Base-by-base conservation (phyloP, 2,329 filamentous ascomycete species). In the Botrytis medusae region DNA sequence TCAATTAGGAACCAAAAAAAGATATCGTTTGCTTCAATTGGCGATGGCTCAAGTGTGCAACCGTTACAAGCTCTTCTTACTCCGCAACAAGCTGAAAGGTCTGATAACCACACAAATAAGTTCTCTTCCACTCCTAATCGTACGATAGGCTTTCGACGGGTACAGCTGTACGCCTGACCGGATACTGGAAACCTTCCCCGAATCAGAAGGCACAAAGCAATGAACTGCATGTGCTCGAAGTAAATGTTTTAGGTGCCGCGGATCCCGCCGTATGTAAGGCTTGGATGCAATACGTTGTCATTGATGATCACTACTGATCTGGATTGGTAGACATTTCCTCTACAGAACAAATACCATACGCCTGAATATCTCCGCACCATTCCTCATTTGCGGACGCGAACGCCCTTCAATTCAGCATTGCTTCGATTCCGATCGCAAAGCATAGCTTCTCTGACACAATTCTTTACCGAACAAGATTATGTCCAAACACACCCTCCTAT, bases 321-420 rank as follows among this genome's bases (percentile, higher is more conserved):
- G 32, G 59, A 46, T 10, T 72, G 71, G 42, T 79, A 98, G 93
- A 93, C 91, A 75, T 97, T 93, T 81, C 96, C 96, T 4, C 89
- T 99, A 37, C 96, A 99, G 83, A 97, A 97, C 83, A 98, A 98
- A 83, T 97, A 96, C 78, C 95, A 98, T 78, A 93, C 91, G 8
- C 86, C 92, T 69, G 95, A 98, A 81, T 98, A 92, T 82, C 88
- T 99, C 75, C 92, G 96, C 74, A 92, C 92, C 20, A 87, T 97
- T 70, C 94, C 95, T 68, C 96, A 99, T 83, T 87, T 99, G 74
- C 92, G 96, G 73, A 84, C 92, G 76, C 92, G 95, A 78, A 90
- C 93, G 29, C 93, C 93, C 0, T 88, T 93, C 80, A 95, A 97
- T 82, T 89, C 94, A 40, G 87, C 94, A 60, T 84, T 98, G 74